Conservation (phyloP, 495 filamentous ascomycete species). For the Tuber melanosporum region DNA sequence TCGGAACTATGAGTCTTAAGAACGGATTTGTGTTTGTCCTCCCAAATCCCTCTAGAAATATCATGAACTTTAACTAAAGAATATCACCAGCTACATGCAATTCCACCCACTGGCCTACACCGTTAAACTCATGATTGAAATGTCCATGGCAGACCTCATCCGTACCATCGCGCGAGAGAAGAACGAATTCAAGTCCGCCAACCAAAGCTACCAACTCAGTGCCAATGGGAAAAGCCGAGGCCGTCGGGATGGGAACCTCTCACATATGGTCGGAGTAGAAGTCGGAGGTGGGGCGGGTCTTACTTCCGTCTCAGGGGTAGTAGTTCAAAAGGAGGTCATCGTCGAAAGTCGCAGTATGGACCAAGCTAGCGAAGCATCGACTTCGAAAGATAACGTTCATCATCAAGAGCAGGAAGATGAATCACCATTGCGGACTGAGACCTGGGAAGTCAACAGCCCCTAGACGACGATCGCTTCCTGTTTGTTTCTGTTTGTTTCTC, state of each 20-base stretch:
- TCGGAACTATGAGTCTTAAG: slow-evolving; percentile 31
- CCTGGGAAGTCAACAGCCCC: slow-evolving; percentile 9
- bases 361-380: slow-evolving; percentile 25
- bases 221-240: not conserved
- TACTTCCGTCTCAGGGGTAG: slow-evolving; percentile 14
- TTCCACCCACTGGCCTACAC: slow-evolving; percentile 52
- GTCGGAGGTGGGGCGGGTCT: not conserved
- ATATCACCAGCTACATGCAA: slow-evolving; percentile 46
- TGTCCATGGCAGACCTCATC: slow-evolving; percentile 51
- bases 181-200: slow-evolving; percentile 19
- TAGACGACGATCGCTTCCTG: not conserved
- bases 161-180: slow-evolving; percentile 33
- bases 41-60: not conserved
- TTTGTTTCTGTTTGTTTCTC: not conserved
- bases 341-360: slow-evolving; percentile 25
- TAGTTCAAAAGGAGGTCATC: slow-evolving; percentile 35
- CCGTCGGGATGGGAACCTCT: not conserved
- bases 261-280: slow-evolving; percentile 1
- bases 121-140: slow-evolving; percentile 53
- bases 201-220: slow-evolving; percentile 23
- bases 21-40: slow-evolving; percentile 28
- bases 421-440: slow-evolving; percentile 27
- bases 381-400: slow-evolving; percentile 8
- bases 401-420: slow-evolving; percentile 26
- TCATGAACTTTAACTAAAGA: slow-evolving; percentile 6